Evolutionary conservation across 164 flowering plant species (phyloP).

Genomic region (Chimonanthus praecox): DNA sequence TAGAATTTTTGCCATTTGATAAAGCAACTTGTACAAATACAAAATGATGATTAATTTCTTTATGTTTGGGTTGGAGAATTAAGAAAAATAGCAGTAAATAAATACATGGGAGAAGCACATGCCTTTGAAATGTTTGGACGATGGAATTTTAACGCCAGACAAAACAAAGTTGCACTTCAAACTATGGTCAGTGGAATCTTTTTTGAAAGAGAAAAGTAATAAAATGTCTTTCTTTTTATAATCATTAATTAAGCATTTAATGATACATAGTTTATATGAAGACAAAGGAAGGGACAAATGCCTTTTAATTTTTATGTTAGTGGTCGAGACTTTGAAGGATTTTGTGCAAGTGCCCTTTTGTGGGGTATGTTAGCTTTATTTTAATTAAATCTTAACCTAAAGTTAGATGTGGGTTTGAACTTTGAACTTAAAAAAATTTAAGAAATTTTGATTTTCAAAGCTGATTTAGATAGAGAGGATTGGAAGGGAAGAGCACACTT

Average conservation of each 20-base stretch:
- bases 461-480: not conserved
- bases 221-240: no score
- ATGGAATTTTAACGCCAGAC: not conserved
- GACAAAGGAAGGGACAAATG: not conserved
- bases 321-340: not conserved
- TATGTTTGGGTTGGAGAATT: no score
- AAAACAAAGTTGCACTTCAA: constrained; percentile 1
- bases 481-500: not conserved
- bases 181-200: not conserved
- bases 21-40: no score
- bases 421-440: no score
- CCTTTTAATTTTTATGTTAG: not conserved
- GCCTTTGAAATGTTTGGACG: constrained; percentile 1
- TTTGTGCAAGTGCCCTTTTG: not conserved
- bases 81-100: no score
- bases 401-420: not conserved
- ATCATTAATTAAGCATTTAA: no score
- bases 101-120: not conserved
- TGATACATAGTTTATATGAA: not conserved
- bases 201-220: not conserved
- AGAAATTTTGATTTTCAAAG: not conserved
- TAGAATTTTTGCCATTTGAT: no score
- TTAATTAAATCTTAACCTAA: not conserved
- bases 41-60: no score
- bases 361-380: not conserved